Conservation (phyloP, 805 yeast genomes). For the Candida broadrunensis region DNA sequence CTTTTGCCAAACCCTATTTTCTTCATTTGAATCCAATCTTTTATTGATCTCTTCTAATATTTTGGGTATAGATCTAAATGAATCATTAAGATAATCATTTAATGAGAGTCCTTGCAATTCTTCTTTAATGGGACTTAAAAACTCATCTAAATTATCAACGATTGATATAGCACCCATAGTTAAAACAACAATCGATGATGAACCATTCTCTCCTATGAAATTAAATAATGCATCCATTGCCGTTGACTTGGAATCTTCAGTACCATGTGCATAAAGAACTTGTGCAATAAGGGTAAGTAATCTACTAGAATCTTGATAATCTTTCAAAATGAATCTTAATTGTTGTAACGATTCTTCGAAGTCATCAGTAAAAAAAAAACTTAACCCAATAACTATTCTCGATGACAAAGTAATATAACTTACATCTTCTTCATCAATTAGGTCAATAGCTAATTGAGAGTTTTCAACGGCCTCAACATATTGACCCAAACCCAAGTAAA, state of each 20-base stretch:
- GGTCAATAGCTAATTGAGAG: slow-evolving; percentile 54
- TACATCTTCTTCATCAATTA: slow-evolving; percentile 38
- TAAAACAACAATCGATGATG: slow-evolving; percentile 63
- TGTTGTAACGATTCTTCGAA: slow-evolving; percentile 66
- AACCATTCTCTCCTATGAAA: slow-evolving; percentile 60
- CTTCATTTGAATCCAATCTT: slow-evolving; percentile 25
- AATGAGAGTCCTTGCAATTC: slow-evolving; percentile 58
- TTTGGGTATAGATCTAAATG: slow-evolving; percentile 53
- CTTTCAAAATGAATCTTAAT: slow-evolving; percentile 57
- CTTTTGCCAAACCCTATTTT: slow-evolving; percentile 54
- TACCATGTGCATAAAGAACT: slow-evolving; percentile 72
- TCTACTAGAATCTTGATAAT: slow-evolving; percentile 56
- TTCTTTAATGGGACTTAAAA: slow-evolving; percentile 60
- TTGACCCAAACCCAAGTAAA: slow-evolving; percentile 57
- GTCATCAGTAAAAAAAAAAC: slow-evolving; percentile 59
- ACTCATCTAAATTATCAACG: slow-evolving; percentile 55
- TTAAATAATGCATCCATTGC: slow-evolving; percentile 80
- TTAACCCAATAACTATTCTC: slow-evolving; percentile 68
- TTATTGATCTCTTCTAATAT: slow-evolving; percentile 51
- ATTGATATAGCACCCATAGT: slow-evolving; percentile 79
- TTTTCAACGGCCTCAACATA: slow-evolving; percentile 59
- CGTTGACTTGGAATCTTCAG: slow-evolving; percentile 73
- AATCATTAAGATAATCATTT: slow-evolving; percentile 47
- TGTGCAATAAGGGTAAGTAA: slow-evolving; percentile 75
- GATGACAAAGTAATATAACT: slow-evolving; percentile 47